Conservation (phyloP, 345 rosid species). For the Pistacia integerrima region DNA sequence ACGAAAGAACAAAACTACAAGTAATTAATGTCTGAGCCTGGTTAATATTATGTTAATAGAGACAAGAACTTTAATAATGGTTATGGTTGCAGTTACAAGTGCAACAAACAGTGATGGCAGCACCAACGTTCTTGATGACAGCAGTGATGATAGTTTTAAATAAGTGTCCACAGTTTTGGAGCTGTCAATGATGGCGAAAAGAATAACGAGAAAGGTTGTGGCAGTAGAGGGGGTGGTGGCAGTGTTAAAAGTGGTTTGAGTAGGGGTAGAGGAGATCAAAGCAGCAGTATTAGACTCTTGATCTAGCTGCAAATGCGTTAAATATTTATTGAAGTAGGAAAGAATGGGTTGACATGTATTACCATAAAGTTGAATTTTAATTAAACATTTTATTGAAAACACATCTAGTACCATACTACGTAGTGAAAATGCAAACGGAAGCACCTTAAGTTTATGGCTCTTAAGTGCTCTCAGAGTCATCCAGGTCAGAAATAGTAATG, state of each 20-base stretch:
- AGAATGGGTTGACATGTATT: neutral
- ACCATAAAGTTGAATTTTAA: neutral
- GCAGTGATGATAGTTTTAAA: neutral
- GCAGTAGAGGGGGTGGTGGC: neutral
- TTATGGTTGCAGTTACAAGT: neutral
- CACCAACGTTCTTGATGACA: neutral
- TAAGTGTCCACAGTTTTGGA: neutral
- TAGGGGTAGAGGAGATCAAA: neutral
- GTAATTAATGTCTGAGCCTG: neutral
- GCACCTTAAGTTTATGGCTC: too few species aligned
- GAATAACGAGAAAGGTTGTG: neutral
- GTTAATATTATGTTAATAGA: neutral
- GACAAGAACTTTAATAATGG: neutral
- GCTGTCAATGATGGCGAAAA: neutral
- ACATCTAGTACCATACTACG: neutral
- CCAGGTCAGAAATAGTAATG: neutral
- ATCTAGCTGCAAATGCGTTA: conserved; percentile 1
- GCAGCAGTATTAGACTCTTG: neutral
- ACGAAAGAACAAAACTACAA: neutral
- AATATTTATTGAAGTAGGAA: neutral
- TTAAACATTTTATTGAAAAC: neutral
- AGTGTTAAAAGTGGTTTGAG: neutral
- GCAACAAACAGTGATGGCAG: neutral
- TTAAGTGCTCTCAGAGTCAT: too few species aligned
- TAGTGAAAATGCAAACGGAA: neutral